Base-by-base conservation (phyloP, 164 flowering plant genomes). In the Vitis cinerea region DNA sequence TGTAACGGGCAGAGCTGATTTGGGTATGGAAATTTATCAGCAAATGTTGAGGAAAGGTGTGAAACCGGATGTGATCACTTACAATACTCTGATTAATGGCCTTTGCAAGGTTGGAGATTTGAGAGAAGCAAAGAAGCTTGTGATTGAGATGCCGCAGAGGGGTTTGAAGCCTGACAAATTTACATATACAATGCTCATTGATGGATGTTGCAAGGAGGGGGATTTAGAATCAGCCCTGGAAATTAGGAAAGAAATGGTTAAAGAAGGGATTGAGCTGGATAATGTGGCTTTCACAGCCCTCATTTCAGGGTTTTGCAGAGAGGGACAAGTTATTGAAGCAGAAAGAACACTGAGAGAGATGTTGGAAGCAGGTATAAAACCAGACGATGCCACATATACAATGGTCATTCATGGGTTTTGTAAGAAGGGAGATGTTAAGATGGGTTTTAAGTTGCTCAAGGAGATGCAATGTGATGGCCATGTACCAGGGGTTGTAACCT, bases 381-480 rank as follows among this genome's bases (percentile, higher is more conserved):
- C 97, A 0, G 91, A 90, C 79, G 88, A 81, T 72, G 89, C 83
- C 30, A 84, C 85, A 9, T 92, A 85, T 68, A 85, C 92, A 1
- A 88, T 92, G 96, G 77, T 90, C 29, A 86, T 90, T 17, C 88
- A 92, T 68, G 83, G 85, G 3, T 92, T 81, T 59, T 92, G 95
- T 68, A 85, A 81, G 79, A 83, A 69, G 30, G 96, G 94, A 9
- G 90, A 90, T 69, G 80, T 83, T 9, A 82, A 79, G 71, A 86
- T 59, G 79, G 94, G 90, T 16, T 84, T 83, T 54, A 82, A 80
- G 73, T 77, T 90, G 80, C 85, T 92, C 11, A 84, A 79, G 74
- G 94, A 85, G 77, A 83, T 90, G 92, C 88, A 77, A 73, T 75
- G 71, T 8, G 81, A 71, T 77, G 94, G 90, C 9, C 76, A 64